A percentile compares a stretch with the other conserved stretches of the same genome.
Conservation (phyloP, 2,329 filamentous ascomycete genomes). For the Ophiostoma fasciatum region DNA sequence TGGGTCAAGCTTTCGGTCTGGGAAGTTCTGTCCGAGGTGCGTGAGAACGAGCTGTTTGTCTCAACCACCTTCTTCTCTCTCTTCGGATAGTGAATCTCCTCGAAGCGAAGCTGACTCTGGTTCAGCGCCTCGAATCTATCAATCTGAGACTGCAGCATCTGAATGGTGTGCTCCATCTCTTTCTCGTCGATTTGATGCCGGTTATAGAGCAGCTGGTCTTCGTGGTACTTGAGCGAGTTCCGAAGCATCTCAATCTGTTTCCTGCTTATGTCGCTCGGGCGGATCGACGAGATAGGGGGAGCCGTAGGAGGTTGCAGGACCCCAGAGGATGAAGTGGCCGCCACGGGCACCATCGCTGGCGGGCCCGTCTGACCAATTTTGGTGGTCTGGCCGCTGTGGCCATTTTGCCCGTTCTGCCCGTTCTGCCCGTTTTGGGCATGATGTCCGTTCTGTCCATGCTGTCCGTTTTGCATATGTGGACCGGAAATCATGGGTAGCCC, state of each 20-base stretch:
- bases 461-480: too few species aligned
- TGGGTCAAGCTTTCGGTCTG: neutral
- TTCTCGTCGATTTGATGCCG: slow-evolving; percentile 47
- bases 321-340: slow-evolving; percentile 3
- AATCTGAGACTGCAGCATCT: slow-evolving; percentile 21
- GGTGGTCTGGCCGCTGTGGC: too few species aligned
- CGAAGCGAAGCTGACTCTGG: slow-evolving; percentile 29
- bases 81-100: slow-evolving; percentile 28
- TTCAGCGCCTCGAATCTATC: slow-evolving; percentile 30
- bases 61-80: slow-evolving; percentile 5
- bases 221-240: slow-evolving; percentile 37
- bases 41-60: slow-evolving; percentile 13
- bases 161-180: slow-evolving; percentile 32
- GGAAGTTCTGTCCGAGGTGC: neutral
- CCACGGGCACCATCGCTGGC: neutral
- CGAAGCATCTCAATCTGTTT: slow-evolving; percentile 40
- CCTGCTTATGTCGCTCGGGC: slow-evolving; percentile 44
- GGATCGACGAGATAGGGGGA: slow-evolving; percentile 42
- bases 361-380: neutral
- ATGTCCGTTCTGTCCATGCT: too few species aligned
- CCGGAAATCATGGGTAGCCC: neutral
- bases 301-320: slow-evolving; percentile 15
- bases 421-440: too few species aligned
- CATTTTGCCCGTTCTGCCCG: too few species aligned
- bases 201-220: slow-evolving; percentile 46